Evolutionary conservation across 257 asterid genomes (phyloP), one percentile per base, ranked within the genome.

Genomic region (Scutellaria minor): DNA sequence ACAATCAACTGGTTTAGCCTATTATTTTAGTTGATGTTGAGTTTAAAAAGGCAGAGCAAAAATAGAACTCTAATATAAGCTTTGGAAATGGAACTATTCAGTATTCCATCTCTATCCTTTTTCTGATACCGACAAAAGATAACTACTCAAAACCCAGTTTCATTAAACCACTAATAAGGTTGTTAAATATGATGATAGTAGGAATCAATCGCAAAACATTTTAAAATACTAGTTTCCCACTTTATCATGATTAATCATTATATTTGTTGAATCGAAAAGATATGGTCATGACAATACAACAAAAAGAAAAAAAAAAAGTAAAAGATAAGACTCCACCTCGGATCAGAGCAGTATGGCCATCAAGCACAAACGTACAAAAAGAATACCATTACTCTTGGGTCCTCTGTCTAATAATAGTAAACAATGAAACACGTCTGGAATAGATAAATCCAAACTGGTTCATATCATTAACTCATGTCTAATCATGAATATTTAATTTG

Each of bases 331-430:
- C 40, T 12, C 62, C 75, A 27, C 79, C 60, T 56, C 71, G 73
- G 73, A 80, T 76, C 12, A 64, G 48, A 9, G 39, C 72, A 39
- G 74, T 52, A 74, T 40, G 77, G 73, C 55, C 48, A 75, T 45
- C 11, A 46, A 58, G 74, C 59, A 62, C 46, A 68, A 63, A 44
- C 24, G n/a, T 37, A 73, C 71, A 68, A 72, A 68, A 70, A 54
- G 9, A 50, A 62, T 15, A 45, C 27, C 57, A 11, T 45, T 39
- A 41, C 12, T 42, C 61, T 14, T 8, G 61, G 0, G 0, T 6
- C 51, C 8, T 73, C 22, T 50, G 2, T 31, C 11, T 60, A 18
- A 53, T 52, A 6, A 2, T 55, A 31, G 8, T 31, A 31, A 31
- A 31, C 37, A 31, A 3, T 31, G 37, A 31, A 35, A 35, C 14